phyloP scores from a whole-genome alignment of 2,329 filamentous ascomycete genomes.

The Seiridium cupressi region DNA sequence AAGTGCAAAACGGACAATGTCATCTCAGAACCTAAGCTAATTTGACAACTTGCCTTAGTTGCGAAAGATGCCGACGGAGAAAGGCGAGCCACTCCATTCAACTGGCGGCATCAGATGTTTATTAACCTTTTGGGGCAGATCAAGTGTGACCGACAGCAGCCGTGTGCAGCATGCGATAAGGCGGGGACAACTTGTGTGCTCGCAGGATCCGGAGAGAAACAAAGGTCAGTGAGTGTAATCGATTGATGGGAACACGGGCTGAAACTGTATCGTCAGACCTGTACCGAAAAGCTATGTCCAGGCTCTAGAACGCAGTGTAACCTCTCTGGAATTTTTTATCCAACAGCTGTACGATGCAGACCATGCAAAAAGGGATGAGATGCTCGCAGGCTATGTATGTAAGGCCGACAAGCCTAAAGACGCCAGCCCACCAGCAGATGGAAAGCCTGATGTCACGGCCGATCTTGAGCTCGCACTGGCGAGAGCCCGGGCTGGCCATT shows the following conservation, averaged over 20 bases:
- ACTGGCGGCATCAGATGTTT: neutral
- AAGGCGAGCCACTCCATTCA: neutral
- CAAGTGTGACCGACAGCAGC: slow-evolving; percentile 10
- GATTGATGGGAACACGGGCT: neutral
- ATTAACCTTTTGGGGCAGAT: slow-evolving; percentile 1
- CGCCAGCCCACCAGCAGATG: slow-evolving; percentile 12
- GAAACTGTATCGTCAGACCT: slow-evolving; percentile 29
- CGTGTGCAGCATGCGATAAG: slow-evolving; percentile 10
- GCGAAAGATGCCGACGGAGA: slow-evolving; percentile 10
- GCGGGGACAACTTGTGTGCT: slow-evolving; percentile 11
- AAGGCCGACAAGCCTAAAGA: slow-evolving; percentile 12
- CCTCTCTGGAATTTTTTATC: slow-evolving; percentile 43
- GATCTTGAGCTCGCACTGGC: slow-evolving; percentile 23
- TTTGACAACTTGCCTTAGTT: neutral
- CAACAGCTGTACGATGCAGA: slow-evolving; percentile 40
- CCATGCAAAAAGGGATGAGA: slow-evolving; percentile 35
- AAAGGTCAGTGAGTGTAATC: slow-evolving; percentile 3
- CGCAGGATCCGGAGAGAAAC: slow-evolving; percentile 12
- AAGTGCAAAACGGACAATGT: neutral
- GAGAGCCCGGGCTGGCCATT: slow-evolving; percentile 32
- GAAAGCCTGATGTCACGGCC: slow-evolving; percentile 10
- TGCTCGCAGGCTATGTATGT: slow-evolving; percentile 36
- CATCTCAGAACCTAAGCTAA: too few species aligned
- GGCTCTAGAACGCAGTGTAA: slow-evolving; percentile 45
- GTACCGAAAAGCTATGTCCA: slow-evolving; percentile 44